Base-by-base conservation (phyloP, 441 rosid genomes). In the Gossypium lobatum region DNA sequence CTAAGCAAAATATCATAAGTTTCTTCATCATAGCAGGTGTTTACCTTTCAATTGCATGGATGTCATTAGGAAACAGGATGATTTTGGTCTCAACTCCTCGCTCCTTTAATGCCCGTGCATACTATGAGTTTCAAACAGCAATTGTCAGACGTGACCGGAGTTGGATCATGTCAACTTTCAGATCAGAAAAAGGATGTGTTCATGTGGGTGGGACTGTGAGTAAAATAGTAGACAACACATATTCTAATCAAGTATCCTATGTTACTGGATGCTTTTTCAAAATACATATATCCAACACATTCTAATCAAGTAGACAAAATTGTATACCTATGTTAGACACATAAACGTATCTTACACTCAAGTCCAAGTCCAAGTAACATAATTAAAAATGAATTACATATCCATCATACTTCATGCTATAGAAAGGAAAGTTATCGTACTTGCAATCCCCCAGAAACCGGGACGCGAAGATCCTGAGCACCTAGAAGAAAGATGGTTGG, bases 401-500 rank as follows among this genome's bases (percentile, higher is more conserved):
- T 66, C n/a, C 65, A 75, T 54, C 18, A 16, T 31, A n/a, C 16
- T 20, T 55, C 34, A 60, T 13, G 64, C 17, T 71, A 8, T 13
- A 69, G 63, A 60, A 59, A 20, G 73, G 45, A 69, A 57, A 1
- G 10, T 21, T 71, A 70, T 74, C 90, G 85, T 83, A 91, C 98
- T 76, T 90, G 97, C 73, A 93, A 64, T 73, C 97, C 98, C 73
- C 88, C 88, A 53, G 95, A 86, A 58, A 82, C 80, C 1, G 97
- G 97, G 77, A 95, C 97, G 26, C 95, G 98, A n/a, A 89, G 97
- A 88, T 93, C 99, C 73, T 83, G 79, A 64, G 90, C 86, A 72
- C 98, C 97, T 71, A 93, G 75, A 64, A 95, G 93, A 80, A 95
- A 84, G 50, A 93, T 68, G 58, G 92, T 87, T 1, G 99, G 99